Percentiles rank a stretch among this genome's conserved stretches.
phyloP scores from a whole-genome alignment of 1,284 basidiomycete species.

The Agaricales sp. region DNA sequence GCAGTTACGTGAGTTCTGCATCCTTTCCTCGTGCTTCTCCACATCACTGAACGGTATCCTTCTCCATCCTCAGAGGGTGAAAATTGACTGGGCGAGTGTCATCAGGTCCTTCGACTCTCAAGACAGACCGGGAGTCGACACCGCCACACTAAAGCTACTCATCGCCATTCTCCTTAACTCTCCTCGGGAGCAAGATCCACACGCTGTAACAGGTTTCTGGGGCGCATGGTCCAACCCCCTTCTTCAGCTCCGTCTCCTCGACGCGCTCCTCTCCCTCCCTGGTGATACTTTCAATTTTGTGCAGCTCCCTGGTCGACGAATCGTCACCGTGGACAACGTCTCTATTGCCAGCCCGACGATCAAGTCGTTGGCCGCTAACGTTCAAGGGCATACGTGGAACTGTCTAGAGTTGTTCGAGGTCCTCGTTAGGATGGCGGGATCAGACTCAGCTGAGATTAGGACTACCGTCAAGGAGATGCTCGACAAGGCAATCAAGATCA shows the following conservation, averaged over 20 bases:
- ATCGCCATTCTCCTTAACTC: constrained; percentile 71
- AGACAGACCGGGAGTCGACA: constrained; percentile 73
- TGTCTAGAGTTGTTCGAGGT: constrained; percentile 87
- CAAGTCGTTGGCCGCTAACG: constrained; percentile 74
- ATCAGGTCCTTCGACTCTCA: constrained; percentile 72
- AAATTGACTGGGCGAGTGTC: constrained; percentile 71
- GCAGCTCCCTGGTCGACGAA: constrained; percentile 67
- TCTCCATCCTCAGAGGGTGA: constrained; percentile 34
- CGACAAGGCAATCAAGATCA: constrained; percentile 86
- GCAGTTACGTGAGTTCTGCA: constrained; percentile 49
- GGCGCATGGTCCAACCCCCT: constrained; percentile 76
- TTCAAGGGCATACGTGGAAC: constrained; percentile 91
- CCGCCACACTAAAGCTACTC: constrained; percentile 70
- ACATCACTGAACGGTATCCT: constrained; percentile 8
- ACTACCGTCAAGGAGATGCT: constrained; percentile 80
- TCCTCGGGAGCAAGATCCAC: constrained; percentile 54
- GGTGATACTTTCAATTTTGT: constrained; percentile 90
- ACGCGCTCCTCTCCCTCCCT: constrained; percentile 80
- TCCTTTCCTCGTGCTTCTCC: no score
- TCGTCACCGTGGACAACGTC: constrained; percentile 82
- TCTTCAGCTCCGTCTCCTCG: constrained; percentile 81
- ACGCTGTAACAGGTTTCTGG: constrained; percentile 77
- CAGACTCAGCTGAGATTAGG: constrained; percentile 61
- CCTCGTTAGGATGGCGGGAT: constrained; percentile 67
- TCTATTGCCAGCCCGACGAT: constrained; percentile 78